These are phyloP conservation scores for Chalaropsis ovoidea DNA, from an alignment of 2,329 filamentous ascomycete genomes.

Conservation along the genomic window DNA sequence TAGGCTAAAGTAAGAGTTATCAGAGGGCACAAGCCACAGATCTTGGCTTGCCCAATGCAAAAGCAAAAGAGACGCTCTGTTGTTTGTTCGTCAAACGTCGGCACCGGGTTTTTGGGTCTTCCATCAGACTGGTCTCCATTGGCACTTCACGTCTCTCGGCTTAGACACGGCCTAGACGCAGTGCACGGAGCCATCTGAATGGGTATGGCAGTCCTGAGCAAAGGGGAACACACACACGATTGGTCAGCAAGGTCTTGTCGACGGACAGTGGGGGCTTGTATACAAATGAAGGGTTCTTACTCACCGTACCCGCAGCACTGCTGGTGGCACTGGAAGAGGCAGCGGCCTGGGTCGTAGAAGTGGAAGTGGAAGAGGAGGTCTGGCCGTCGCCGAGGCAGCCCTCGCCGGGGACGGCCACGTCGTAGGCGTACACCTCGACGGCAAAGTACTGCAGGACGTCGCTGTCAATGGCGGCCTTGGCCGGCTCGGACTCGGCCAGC, in stretches of 20 bases:
- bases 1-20: too few species aligned
- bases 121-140: neutral
- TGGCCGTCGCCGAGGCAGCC: slow-evolving; percentile 46
- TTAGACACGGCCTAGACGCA: slow-evolving; percentile 26
- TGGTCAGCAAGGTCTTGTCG: neutral
- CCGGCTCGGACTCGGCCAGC: slow-evolving; percentile 41
- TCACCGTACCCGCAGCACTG: slow-evolving; percentile 39
- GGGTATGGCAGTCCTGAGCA: slow-evolving; percentile 45
- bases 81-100: too few species aligned
- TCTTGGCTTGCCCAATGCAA: too few species aligned
- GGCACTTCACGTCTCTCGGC: too few species aligned
- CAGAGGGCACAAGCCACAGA: too few species aligned
- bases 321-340: slow-evolving; percentile 20
- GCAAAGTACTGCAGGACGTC: slow-evolving; percentile 59
- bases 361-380: neutral
- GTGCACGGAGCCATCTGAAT: slow-evolving; percentile 36
- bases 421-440: slow-evolving; percentile 55
- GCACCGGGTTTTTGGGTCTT: too few species aligned
- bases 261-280: neutral
- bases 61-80: too few species aligned
- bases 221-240: slow-evolving; percentile 31
- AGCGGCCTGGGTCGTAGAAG: slow-evolving; percentile 26
- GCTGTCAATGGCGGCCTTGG: slow-evolving; percentile 46
- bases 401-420: slow-evolving; percentile 52
- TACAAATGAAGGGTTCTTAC: slow-evolving; percentile 16